A percentile compares a stretch with the other conserved stretches of the same genome.
Evolutionary conservation across 495 filamentous ascomycete genomes (phyloP).

Genomic region (Terfezia boudieri): DNA sequence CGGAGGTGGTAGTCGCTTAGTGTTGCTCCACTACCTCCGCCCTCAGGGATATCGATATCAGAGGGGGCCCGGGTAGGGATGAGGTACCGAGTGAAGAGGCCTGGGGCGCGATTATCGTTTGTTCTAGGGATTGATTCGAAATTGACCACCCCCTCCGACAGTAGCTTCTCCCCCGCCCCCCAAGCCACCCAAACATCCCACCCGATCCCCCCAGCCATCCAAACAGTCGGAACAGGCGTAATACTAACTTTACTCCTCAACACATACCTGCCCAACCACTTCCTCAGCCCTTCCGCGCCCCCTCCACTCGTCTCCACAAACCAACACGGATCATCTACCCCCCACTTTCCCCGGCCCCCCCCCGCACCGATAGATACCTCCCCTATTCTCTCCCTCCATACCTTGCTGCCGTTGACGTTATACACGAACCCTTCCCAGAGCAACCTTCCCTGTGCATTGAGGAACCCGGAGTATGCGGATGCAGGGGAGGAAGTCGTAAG

Average conservation of each 20-base stretch:
- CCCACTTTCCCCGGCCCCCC: not conserved
- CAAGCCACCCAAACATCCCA: not conserved
- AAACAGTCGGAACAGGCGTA: not conserved
- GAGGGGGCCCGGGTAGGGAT: constrained; percentile 17
- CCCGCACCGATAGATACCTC: constrained; percentile 2
- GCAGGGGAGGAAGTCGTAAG: constrained; percentile 16
- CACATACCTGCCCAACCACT: not conserved
- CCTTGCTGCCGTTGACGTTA: constrained; percentile 62
- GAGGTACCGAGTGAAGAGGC: constrained; percentile 40
- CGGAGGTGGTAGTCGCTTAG: constrained; percentile 37
- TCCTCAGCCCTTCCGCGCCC: no score
- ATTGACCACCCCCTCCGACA: no score
- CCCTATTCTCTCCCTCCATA: constrained; percentile 33
- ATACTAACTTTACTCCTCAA: not conserved
- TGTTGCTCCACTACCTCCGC: constrained; percentile 11
- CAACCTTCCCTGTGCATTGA: constrained; percentile 64
- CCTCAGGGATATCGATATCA: constrained; percentile 3
- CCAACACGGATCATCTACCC: no score
- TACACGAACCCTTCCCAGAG: constrained; percentile 83
- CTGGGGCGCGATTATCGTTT: constrained; percentile 42
- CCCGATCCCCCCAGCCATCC: not conserved
- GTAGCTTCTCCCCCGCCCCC: not conserved
- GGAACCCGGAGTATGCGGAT: constrained; percentile 57
- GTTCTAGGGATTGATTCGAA: constrained; percentile 15
- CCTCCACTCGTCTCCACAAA: no score